Base-by-base conservation (phyloP, 108 stramenopile species). In the Cyclotella sp. region DNA sequence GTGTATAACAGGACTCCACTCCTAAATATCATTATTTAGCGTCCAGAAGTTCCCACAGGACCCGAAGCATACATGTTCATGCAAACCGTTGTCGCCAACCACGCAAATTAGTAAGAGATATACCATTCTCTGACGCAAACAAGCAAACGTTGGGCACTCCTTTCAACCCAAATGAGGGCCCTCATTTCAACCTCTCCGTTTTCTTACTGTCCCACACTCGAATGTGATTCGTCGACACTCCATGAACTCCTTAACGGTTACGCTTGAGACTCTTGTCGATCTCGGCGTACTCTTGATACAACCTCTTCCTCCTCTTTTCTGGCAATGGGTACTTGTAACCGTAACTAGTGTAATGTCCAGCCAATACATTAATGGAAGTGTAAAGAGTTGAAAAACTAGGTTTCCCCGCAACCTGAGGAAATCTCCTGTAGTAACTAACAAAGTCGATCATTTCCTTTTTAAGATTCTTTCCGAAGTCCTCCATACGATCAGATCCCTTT, bases 371-470 rank as follows among this genome's bases (percentile, higher is more conserved):
- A 83, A 98, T 97, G 30, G 92, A 88, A 24, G 97, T 98, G 89
- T 98, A 98, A 39, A 98, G 79, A 62, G 96, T 97, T 44, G 91
- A 92, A 85, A 96, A 98, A 41, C 90, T 91, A 16, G 95, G 96
- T 86, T 97, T 98, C 62, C 97, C 97, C 40, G 93, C 88, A 47
- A 98, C 93, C 79, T 95, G 90, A 49, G 92, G 85, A 82, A 95
- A 95, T 54, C 95, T 82, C 64, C 94, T 88, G 90, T 95, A 95
- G 72, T 93, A 93, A 68, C 91, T 87, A 11, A 91, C 97, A 82
- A 98, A 98, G 84, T 98, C 97, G 55, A 94, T 86, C 97, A 98
- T 98, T 88, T 98, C 96, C 88, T 97, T 96, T 85, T 96, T 97
- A 84, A 93, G 86, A 83, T 96, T 95, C 78, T 91, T 92, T 46